Percentiles rank a stretch among this genome's conserved stretches.
These are phyloP conservation scores for Yamadazyma oceani DNA, from an alignment of 1,139 yeast species.

Conservation along the genomic window DNA sequence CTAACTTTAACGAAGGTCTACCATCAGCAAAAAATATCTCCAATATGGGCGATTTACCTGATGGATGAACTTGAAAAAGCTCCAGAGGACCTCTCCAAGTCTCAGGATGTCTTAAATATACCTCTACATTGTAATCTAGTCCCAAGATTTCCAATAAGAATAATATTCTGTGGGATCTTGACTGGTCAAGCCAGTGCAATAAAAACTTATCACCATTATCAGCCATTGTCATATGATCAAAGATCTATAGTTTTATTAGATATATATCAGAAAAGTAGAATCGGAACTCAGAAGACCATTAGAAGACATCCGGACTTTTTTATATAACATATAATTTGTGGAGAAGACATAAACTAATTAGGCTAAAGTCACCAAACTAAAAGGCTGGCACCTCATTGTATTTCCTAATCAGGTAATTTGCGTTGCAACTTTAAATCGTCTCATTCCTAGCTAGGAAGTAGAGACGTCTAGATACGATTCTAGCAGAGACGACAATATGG, in stretches of 20 bases:
- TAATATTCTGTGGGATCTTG: conserved; percentile 40
- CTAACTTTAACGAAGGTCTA: conserved; percentile 29
- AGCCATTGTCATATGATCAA: conserved; percentile 13
- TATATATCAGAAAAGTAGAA: too few species aligned
- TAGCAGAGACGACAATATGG: too few species aligned
- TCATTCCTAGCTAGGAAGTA: conserved; percentile 1
- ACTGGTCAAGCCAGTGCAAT: conserved; percentile 23
- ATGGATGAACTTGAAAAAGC: conserved; percentile 52
- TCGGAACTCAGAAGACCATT: too few species aligned
- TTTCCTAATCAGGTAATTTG: conserved; percentile 15
- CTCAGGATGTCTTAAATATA: conserved; percentile 43
- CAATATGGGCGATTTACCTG: conserved; percentile 57
- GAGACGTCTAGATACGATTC: too few species aligned
- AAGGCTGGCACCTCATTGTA: conserved; percentile 4
- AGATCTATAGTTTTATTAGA: too few species aligned
- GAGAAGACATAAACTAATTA: too few species aligned
- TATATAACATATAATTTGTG: conserved; percentile 1
- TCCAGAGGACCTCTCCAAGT: conserved; percentile 47
- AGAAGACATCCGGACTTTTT: too few species aligned
- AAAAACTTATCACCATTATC: conserved; percentile 17
- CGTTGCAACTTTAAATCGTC: neutral
- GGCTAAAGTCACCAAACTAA: too few species aligned
- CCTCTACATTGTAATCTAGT: conserved; percentile 50
- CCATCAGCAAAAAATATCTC: conserved; percentile 50
- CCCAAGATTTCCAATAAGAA: conserved; percentile 42